Percentiles rank a stretch among this genome's conserved stretches.
phyloP scores from a whole-genome alignment of 257 asterid species.

The Primulina eburnea region DNA sequence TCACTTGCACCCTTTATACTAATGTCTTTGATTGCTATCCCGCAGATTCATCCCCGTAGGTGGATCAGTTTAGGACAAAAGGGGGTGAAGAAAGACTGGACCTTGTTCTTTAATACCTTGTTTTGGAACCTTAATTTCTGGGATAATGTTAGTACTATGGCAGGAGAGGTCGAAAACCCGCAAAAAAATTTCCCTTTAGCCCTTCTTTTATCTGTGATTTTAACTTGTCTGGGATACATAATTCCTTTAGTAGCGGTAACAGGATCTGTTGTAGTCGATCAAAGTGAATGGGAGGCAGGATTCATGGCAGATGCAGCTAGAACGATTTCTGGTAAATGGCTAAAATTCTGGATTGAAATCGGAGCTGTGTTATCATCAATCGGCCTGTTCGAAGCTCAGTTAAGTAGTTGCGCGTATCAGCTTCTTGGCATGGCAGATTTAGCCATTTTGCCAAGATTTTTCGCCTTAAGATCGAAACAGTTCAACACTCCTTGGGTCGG shows the following conservation, averaged over 20 bases:
- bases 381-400: conserved; percentile 71
- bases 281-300: conserved; percentile 59
- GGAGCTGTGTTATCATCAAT: conserved; percentile 60
- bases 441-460: conserved; percentile 41
- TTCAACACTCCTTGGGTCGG: conserved; percentile 77
- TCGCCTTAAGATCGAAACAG: conserved; percentile 49
- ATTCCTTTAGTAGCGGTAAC: conserved; percentile 70
- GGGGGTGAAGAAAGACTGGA: conserved; percentile 63
- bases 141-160: conserved; percentile 75
- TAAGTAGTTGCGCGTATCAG: conserved; percentile 62
- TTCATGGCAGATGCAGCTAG: conserved; percentile 61
- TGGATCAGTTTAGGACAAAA: conserved; percentile 57
- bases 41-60: conserved; percentile 56
- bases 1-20: conserved; percentile 56
- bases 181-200: conserved; percentile 54
- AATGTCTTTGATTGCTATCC: conserved; percentile 65
- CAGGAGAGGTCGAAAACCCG: conserved; percentile 73
- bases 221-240: conserved; percentile 62
- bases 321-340: conserved; percentile 59
- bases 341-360: conserved; percentile 66
- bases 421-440: conserved; percentile 62
- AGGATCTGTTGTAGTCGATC: conserved; percentile 58
- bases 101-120: conserved; percentile 56
- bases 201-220: conserved; percentile 43
- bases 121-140: conserved; percentile 79